A percentile compares a stretch with the other conserved stretches of the same genome.
Evolutionary conservation across 1,284 basidiomycete genomes (phyloP).

Genomic region (Sparassis latifolia): DNA sequence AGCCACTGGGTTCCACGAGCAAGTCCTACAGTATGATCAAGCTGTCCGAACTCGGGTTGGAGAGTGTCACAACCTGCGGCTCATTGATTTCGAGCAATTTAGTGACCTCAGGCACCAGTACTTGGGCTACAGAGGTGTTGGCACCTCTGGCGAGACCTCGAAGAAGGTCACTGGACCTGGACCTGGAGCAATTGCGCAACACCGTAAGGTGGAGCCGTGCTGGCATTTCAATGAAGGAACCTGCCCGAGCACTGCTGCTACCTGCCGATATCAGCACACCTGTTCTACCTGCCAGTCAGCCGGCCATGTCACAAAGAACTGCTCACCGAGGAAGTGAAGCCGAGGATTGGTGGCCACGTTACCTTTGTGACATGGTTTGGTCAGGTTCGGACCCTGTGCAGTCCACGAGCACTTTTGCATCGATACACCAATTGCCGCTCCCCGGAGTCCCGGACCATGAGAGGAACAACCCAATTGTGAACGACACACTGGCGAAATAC

Average conservation of each 20-base stretch:
- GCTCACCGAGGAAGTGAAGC: background rate
- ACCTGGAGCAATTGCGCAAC: background rate
- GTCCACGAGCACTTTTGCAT: background rate
- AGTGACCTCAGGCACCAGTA: background rate
- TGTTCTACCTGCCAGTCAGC: background rate
- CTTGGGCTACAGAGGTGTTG: background rate
- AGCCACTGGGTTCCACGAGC: background rate
- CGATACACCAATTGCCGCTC: conserved; percentile 3
- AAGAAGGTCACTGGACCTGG: background rate
- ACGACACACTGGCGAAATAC: conserved; percentile 1
- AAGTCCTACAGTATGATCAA: conserved; percentile 1
- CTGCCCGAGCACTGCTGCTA: background rate
- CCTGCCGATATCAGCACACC: background rate
- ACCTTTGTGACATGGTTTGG: too few relatives aligned
- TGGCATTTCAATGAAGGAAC: background rate
- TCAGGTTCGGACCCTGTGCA: too few relatives aligned
- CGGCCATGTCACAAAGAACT: too few relatives aligned
- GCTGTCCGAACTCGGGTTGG: background rate
- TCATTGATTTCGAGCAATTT: conserved; percentile 2
- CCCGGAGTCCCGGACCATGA: conserved; percentile 7
- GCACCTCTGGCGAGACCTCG: background rate
- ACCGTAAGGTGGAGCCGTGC: background rate
- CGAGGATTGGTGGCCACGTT: too few relatives aligned
- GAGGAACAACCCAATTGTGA: conserved; percentile 1
- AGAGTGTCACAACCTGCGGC: background rate